Evolutionary conservation across 139 green algal species (phyloP).

Genomic region (Spirogloea muscicola): DNA sequence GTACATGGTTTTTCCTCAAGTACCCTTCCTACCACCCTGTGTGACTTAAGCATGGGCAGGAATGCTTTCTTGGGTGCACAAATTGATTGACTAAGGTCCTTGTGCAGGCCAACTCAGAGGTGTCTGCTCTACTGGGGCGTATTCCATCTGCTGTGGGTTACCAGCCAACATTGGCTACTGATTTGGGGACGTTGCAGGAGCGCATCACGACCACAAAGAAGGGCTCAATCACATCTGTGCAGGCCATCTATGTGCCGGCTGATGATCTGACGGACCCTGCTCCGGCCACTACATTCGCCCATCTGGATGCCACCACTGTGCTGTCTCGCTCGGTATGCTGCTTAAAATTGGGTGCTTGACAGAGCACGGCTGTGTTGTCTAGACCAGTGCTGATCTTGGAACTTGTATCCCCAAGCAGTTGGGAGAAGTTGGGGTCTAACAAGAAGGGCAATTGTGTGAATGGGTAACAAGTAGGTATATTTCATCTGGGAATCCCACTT

Average conservation of each 20-base stretch:
- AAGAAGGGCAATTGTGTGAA: too few relatives aligned
- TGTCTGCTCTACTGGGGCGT: conserved; percentile 95
- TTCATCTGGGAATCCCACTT: too few relatives aligned
- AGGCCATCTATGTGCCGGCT: conserved; percentile 54
- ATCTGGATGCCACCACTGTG: conserved; percentile 53
- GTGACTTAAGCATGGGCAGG: too few relatives aligned
- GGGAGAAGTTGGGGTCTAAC: too few relatives aligned
- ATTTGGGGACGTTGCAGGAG: conserved; percentile 95
- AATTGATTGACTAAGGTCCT: too few relatives aligned
- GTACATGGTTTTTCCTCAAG: too few relatives aligned
- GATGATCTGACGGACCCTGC: conserved; percentile 47
- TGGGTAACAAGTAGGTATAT: too few relatives aligned
- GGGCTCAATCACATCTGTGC: conserved; percentile 97
- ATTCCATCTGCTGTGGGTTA: conserved; percentile 98
- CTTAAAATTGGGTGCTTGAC: background rate
- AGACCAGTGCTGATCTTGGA: too few relatives aligned
- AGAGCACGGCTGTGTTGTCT: background rate
- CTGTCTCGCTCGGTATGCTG: too few relatives aligned
- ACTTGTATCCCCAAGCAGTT: too few relatives aligned
- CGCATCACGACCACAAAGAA: conserved; percentile 97
- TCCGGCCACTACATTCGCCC: conserved; percentile 47
- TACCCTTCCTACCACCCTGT: too few relatives aligned
- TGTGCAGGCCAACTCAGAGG: conserved; percentile 45
- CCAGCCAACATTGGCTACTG: conserved; percentile 97
- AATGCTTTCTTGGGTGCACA: too few relatives aligned